Evolutionary conservation across 1,284 basidiomycete genomes (phyloP), one percentile per base, ranked within the genome.

Genomic region (Vanrija pseudolonga): DNA sequence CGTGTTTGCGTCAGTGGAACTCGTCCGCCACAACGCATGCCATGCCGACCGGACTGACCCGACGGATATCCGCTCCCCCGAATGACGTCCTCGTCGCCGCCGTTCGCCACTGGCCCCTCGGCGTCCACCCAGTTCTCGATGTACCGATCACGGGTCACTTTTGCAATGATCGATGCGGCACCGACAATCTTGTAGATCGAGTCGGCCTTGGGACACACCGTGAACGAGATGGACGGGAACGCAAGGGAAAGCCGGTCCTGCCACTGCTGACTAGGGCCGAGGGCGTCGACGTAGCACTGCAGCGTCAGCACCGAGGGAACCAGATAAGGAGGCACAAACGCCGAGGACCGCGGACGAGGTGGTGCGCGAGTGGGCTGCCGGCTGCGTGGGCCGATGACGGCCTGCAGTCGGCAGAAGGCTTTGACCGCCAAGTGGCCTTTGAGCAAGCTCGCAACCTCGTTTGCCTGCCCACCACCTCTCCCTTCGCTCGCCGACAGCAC

Each of bases 161-260:
- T 98, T 5, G 95, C 95, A 5, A 93, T 90, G 28, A 98, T 91
- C 72, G 89, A 93, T 2, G 95, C 96, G 6, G 95, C 95, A 19
- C 92, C 89, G 53, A 98, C 96, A 59, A 98, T 93, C 66, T 94
- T 96, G 81, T 86, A 98, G 62, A 92, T 86, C 18, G 88, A 88
- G 73, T 98, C 95, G 15, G 95, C 95, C 77, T 98, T 98, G 24
- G 85, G 85, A 18, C 87, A 85, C 14, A 98, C 95, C 0, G 89
- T 93, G 73, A 98, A 94, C 41, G 81, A 78, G 61, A 95, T 87
- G 3, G 84, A 84, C 0, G 90, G 89, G 72, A 96, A 97, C 43
- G 85, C 71, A 9, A 81, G 80, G 9, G 88, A 86, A 4, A 97
- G 82, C 63, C 87, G 87, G 18, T 83, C 80, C 75, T 94, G 83